A percentile compares a stretch with the other conserved stretches of the same genome.
Conservation (phyloP, 495 filamentous ascomycete genomes). For the Neurospora sp. region DNA sequence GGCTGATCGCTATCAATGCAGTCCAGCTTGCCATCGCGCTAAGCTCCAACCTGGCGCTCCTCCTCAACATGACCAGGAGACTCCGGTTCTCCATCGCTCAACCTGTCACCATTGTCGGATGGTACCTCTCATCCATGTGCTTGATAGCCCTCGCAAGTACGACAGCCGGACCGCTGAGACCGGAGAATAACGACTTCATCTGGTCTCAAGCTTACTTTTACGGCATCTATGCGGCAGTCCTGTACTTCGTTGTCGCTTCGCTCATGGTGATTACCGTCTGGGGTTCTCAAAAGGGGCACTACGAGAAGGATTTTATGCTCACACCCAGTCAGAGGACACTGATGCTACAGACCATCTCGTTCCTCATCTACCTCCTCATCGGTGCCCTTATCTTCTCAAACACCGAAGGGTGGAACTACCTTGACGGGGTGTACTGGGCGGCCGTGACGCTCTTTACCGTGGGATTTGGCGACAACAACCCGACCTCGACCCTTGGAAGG, state of each 20-base stretch:
- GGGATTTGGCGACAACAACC: conserved; percentile 63
- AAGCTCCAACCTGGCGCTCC: conserved; percentile 58
- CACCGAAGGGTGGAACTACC: conserved; percentile 68
- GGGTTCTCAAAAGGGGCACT: conserved; percentile 54
- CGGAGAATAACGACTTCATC: conserved; percentile 38
- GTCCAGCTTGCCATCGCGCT: conserved; percentile 63
- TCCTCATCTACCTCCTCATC: conserved; percentile 64
- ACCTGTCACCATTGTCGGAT: conserved; percentile 52
- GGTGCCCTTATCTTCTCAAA: conserved; percentile 62
- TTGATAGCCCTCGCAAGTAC: conserved; percentile 50
- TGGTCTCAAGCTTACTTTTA: conserved; percentile 75
- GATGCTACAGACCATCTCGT: conserved; percentile 79
- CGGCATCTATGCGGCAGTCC: conserved; percentile 59
- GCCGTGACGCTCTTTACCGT: conserved; percentile 80
- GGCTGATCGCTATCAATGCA: conserved; percentile 65
- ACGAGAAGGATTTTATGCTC: conserved; percentile 58
- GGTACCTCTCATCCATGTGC: conserved; percentile 56
- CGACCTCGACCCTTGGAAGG: conserved; percentile 45
- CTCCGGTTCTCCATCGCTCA: conserved; percentile 72
- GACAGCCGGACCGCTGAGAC: conserved; percentile 39
- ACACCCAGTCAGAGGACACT: conserved; percentile 68
- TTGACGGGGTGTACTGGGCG: conserved; percentile 76
- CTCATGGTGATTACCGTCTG: conserved; percentile 61
- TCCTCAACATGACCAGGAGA: conserved; percentile 75
- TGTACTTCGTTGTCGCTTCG: conserved; percentile 67